These are phyloP conservation scores for Dianthus caryophyllus DNA, from an alignment of 148 eudicot genomes.

Conservation along the genomic window DNA sequence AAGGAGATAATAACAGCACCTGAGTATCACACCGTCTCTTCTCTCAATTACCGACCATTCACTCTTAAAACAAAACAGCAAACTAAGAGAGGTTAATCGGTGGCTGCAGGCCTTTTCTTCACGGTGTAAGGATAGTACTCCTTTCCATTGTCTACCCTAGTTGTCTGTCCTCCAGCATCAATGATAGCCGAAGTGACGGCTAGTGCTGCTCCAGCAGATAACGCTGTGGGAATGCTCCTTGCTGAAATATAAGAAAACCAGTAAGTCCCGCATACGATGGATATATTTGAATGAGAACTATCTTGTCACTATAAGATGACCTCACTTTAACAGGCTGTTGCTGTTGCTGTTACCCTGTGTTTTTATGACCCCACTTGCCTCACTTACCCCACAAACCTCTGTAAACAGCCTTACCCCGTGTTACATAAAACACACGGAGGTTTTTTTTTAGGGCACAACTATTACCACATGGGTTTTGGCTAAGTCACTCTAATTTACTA, in stretches of 20 bases:
- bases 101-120: conserved; percentile 63
- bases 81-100: conserved; percentile 18
- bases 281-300: no score
- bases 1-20: conserved; percentile 15
- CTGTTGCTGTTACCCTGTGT: no score
- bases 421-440: no score
- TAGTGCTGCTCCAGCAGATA: conserved; percentile 81
- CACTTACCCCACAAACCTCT: no score
- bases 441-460: no score
- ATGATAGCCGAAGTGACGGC: conserved; percentile 76
- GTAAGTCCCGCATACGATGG: no score
- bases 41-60: background rate
- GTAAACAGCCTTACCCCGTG: no score
- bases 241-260: conserved; percentile 35
- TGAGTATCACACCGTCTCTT: conserved; percentile 1
- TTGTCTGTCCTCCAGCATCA: conserved; percentile 74
- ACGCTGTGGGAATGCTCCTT: conserved; percentile 65
- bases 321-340: no score
- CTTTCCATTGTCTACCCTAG: conserved; percentile 75
- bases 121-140: conserved; percentile 77
- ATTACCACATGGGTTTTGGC: no score
- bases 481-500: no score
- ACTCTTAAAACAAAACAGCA: conserved; percentile 5
- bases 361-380: no score
- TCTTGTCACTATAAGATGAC: no score